Percentiles rank a stretch among this genome's conserved stretches.
Evolutionary conservation across 2,329 filamentous ascomycete genomes (phyloP).

Genomic region (Botrytis galanthina): DNA sequence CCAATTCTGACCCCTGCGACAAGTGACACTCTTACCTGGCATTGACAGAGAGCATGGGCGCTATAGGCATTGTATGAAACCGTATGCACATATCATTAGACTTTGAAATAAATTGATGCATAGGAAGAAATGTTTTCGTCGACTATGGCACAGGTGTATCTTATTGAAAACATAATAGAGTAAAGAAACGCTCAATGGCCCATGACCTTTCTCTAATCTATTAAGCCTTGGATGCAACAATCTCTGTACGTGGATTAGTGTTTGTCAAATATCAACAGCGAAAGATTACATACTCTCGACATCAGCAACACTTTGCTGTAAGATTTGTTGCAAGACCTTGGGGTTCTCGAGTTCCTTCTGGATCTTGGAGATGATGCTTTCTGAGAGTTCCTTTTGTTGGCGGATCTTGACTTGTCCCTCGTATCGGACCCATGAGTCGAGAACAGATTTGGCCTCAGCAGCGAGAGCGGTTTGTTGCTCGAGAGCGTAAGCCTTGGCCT

Average conservation of each 20-base stretch:
- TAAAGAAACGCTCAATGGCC: slow-evolving; percentile 41
- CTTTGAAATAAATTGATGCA: not conserved
- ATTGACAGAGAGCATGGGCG: not conserved
- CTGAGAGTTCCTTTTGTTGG: slow-evolving; percentile 94
- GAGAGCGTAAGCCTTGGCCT: slow-evolving; percentile 94
- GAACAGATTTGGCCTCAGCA: slow-evolving; percentile 87
- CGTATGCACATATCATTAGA: slow-evolving; percentile 7
- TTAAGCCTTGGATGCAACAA: slow-evolving; percentile 62
- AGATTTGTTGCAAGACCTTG: slow-evolving; percentile 94
- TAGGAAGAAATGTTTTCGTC: slow-evolving; percentile 27
- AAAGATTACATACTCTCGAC: slow-evolving; percentile 76
- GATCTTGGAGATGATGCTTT: slow-evolving; percentile 93
- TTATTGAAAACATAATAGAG: slow-evolving; percentile 53
- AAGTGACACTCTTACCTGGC: not conserved
- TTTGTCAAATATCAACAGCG: not conserved
- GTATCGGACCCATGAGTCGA: slow-evolving; percentile 98
- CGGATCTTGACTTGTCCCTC: slow-evolving; percentile 98
- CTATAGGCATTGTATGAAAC: not conserved
- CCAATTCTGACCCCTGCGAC: not conserved
- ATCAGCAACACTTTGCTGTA: slow-evolving; percentile 93
- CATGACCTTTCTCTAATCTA: slow-evolving; percentile 46
- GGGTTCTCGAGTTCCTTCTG: slow-evolving; percentile 98
- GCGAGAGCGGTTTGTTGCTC: slow-evolving; percentile 94
- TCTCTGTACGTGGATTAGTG: slow-evolving; percentile 50
- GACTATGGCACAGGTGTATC: slow-evolving; percentile 59